A percentile compares a stretch with the other conserved stretches of the same genome.
Evolutionary conservation across 805 yeast species (phyloP).

Genomic region (Diddensiella santjacobensis): DNA sequence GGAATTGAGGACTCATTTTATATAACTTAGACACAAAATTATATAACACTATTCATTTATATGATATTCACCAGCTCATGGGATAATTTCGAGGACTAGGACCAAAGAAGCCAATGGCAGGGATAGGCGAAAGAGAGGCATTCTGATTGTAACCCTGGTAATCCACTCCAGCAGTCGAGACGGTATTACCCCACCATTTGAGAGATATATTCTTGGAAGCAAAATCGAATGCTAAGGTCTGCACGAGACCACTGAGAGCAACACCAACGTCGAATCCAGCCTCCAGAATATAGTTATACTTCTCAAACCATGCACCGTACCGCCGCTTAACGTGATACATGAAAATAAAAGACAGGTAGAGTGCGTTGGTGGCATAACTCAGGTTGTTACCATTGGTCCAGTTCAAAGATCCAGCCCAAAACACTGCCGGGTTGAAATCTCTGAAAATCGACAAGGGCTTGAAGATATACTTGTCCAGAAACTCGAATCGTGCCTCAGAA

Average conservation of each 20-base stretch:
- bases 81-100: slow-evolving; percentile 22
- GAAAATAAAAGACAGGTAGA: slow-evolving; percentile 41
- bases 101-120: slow-evolving; percentile 11
- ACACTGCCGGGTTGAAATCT: slow-evolving; percentile 4
- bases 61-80: slow-evolving; percentile 1
- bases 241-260: slow-evolving; percentile 45
- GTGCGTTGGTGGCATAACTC: slow-evolving; percentile 38
- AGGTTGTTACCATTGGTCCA: slow-evolving; percentile 11
- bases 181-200: slow-evolving; percentile 60
- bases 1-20: no score
- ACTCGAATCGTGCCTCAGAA: background rate
- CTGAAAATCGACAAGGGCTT: slow-evolving; percentile 1
- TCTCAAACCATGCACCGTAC: slow-evolving; percentile 50
- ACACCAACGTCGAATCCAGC: slow-evolving; percentile 49
- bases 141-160: slow-evolving; percentile 5
- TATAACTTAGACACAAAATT: no score
- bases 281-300: slow-evolving; percentile 47
- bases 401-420: slow-evolving; percentile 8
- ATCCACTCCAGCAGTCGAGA: slow-evolving; percentile 13
- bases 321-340: slow-evolving; percentile 42
- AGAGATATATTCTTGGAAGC: slow-evolving; percentile 29
- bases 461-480: background rate
- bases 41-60: no score
- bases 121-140: slow-evolving; percentile 7
- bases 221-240: slow-evolving; percentile 44